Evolutionary conservation across 805 yeast species (phyloP).

Genomic region (Alloascoidea africana): DNA sequence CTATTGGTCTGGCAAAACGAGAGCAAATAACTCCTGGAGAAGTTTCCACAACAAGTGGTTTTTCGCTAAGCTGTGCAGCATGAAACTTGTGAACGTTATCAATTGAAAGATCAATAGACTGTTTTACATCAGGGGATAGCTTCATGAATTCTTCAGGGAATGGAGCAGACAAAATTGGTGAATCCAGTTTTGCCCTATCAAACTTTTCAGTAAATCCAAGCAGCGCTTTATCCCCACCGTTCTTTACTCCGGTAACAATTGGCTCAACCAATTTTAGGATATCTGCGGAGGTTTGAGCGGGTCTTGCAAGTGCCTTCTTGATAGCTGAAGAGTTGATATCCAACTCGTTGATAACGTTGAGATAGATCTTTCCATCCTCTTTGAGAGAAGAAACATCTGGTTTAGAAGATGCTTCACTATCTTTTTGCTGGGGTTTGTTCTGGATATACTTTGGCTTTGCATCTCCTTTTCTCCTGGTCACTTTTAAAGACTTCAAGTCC

Average conservation of each 20-base stretch:
- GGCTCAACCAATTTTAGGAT: slow-evolving; percentile 90
- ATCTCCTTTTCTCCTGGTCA: slow-evolving; percentile 89
- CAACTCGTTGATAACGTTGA: too few species aligned
- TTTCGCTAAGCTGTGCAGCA: slow-evolving; percentile 70
- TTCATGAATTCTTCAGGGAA: slow-evolving; percentile 67
- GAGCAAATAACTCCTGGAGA: slow-evolving; percentile 89
- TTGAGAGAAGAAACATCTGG: background rate
- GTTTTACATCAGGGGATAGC: slow-evolving; percentile 56
- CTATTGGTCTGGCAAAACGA: slow-evolving; percentile 90
- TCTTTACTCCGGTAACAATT: slow-evolving; percentile 63
- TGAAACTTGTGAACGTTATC: slow-evolving; percentile 86
- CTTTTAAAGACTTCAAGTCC: slow-evolving; percentile 70
- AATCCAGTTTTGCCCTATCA: slow-evolving; percentile 59
- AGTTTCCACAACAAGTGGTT: slow-evolving; percentile 74
- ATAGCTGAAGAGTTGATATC: slow-evolving; percentile 25
- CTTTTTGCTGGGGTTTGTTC: slow-evolving; percentile 11
- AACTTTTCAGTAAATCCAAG: slow-evolving; percentile 84
- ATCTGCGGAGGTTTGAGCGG: slow-evolving; percentile 88
- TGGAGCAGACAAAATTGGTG: slow-evolving; percentile 80
- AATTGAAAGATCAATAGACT: slow-evolving; percentile 81
- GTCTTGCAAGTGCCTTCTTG: slow-evolving; percentile 61
- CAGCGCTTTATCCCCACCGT: slow-evolving; percentile 74
- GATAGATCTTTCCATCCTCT: background rate
- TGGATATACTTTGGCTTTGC: slow-evolving; percentile 71
- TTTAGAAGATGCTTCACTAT: slow-evolving; percentile 7